Evolutionary conservation across 2,329 filamentous ascomycete species (phyloP).

Genomic region (Verticillium zaregamsianum): DNA sequence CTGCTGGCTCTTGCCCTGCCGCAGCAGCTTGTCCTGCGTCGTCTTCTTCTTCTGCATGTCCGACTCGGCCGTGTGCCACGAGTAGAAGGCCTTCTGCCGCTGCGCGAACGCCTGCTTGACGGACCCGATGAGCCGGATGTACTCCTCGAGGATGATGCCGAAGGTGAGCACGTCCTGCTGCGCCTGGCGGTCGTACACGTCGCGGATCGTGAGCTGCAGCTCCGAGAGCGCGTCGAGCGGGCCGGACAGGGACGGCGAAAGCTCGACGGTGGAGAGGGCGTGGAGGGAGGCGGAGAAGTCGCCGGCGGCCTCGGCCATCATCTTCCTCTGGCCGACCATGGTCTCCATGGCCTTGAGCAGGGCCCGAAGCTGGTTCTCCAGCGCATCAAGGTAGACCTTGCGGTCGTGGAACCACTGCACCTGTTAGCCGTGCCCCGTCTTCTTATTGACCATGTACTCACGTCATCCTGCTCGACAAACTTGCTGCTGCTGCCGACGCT

Average conservation of each 20-base stretch:
- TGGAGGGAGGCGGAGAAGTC: constrained; percentile 95
- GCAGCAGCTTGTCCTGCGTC: constrained; percentile 88
- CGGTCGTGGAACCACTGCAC: constrained; percentile 93
- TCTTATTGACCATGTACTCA: constrained; percentile 36
- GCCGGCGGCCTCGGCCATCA: constrained; percentile 85
- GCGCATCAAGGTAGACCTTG: constrained; percentile 86
- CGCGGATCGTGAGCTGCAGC: constrained; percentile 86
- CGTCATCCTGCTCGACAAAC: constrained; percentile 96
- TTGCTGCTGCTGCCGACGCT: constrained; percentile 75
- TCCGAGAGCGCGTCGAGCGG: constrained; percentile 90
- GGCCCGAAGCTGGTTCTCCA: constrained; percentile 86
- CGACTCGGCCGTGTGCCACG: constrained; percentile 87
- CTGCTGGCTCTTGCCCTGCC: constrained; percentile 93
- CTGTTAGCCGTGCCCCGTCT: constrained; percentile 7
- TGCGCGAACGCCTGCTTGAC: constrained; percentile 92
- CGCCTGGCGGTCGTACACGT: constrained; percentile 93
- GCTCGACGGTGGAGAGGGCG: constrained; percentile 84
- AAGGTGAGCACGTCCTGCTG: constrained; percentile 95
- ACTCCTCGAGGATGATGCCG: constrained; percentile 97
- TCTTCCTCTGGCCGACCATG: constrained; percentile 88
- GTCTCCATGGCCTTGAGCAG: constrained; percentile 91
- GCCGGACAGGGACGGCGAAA: constrained; percentile 82
- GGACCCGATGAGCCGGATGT: constrained; percentile 91
- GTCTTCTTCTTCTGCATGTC: constrained; percentile 87
- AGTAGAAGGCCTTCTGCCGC: constrained; percentile 91